Conservation (phyloP, 495 filamentous ascomycete species). For the Usnea hakonensis region DNA sequence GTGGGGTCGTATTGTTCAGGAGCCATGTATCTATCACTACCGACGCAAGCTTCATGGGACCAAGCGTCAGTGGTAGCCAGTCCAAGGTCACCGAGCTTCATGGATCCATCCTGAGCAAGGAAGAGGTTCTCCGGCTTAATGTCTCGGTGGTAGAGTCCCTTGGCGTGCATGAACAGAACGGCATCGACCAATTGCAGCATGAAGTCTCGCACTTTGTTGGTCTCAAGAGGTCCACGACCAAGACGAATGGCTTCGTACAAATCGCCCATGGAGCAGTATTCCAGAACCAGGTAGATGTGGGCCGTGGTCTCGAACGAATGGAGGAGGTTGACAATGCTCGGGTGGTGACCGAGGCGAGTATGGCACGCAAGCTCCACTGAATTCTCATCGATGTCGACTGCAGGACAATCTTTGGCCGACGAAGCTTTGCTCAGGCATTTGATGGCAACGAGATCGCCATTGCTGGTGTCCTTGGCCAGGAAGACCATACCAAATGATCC, state of each 20-base stretch:
- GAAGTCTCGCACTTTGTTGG: conserved; percentile 91
- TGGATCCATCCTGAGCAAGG: conserved; percentile 69
- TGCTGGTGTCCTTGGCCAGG: conserved; percentile 70
- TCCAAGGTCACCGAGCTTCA: conserved; percentile 97
- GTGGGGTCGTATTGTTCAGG: conserved; percentile 92
- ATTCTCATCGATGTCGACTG: conserved; percentile 60
- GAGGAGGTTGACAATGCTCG: conserved; percentile 89
- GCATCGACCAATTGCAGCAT: conserved; percentile 92
- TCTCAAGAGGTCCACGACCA: conserved; percentile 81
- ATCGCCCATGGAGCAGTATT: conserved; percentile 94
- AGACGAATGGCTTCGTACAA: conserved; percentile 93
- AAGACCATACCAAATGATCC: conserved; percentile 98
- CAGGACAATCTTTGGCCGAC: conserved; percentile 43
- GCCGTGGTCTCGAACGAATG: conserved; percentile 85
- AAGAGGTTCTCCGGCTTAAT: conserved; percentile 99
- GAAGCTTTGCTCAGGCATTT: conserved; percentile 82
- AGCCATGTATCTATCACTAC: conserved; percentile 98
- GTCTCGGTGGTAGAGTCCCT: conserved; percentile 91
- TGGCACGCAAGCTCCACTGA: conserved; percentile 87
- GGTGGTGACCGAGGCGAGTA: conserved; percentile 64
- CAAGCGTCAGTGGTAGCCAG: conserved; percentile 78
- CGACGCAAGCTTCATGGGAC: conserved; percentile 85
- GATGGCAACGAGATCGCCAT: conserved; percentile 75
- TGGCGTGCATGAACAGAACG: conserved; percentile 81
- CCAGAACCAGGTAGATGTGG: conserved; percentile 86